Conservation (phyloP, 2,329 filamentous ascomycete species). For the Fusarium caatingaense region DNA sequence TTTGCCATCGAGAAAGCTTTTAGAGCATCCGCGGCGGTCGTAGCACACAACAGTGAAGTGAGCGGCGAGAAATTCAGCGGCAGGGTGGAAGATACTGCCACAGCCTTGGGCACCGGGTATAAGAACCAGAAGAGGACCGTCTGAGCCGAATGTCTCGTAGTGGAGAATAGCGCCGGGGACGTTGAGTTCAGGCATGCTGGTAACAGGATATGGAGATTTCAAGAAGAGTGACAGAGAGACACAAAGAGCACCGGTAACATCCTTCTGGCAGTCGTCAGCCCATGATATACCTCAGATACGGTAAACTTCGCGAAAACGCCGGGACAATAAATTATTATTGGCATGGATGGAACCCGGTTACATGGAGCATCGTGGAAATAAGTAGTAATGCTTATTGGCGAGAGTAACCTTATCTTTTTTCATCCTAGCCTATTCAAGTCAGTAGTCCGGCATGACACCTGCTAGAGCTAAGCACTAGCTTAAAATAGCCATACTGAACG, state of each 20-base stretch:
- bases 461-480: not conserved
- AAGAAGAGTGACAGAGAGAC: not conserved
- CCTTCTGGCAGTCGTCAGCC: not conserved
- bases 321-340: not conserved
- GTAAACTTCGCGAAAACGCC: not conserved
- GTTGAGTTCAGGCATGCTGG: not conserved
- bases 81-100: not conserved
- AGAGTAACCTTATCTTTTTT: rapidly evolving
- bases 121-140: not conserved
- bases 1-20: not conserved
- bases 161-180: not conserved
- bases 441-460: not conserved
- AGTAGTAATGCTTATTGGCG: not conserved
- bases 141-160: not conserved
- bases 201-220: rapidly evolving
- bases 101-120: not conserved
- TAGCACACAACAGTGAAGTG: not conserved
- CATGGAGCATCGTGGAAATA: not conserved
- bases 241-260: not conserved
- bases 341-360: rapidly evolving
- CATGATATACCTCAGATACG: not conserved
- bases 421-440: not conserved
- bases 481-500: not conserved
- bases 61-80: not conserved
- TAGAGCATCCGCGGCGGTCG: not conserved